A percentile compares a stretch with the other conserved stretches of the same genome.
These are phyloP conservation scores for Solanum piurae DNA, from an alignment of 257 asterid genomes.

Conservation along the genomic window DNA sequence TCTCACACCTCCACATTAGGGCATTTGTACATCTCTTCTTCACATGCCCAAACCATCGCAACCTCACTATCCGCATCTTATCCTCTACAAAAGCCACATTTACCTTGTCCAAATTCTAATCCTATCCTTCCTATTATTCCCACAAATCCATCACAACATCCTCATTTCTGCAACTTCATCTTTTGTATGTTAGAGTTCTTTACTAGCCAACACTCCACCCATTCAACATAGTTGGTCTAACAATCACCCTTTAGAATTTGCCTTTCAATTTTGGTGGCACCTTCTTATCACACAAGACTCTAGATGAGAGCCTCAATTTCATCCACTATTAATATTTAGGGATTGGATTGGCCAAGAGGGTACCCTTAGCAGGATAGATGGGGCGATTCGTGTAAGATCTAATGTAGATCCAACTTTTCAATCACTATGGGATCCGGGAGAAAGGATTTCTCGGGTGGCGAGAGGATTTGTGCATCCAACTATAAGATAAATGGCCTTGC, in stretches of 20 bases:
- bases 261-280: background rate
- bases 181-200: background rate
- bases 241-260: background rate
- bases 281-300: background rate
- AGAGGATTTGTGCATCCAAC: too few species aligned
- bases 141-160: background rate
- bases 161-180: background rate
- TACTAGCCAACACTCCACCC: background rate
- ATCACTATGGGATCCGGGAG: too few species aligned
- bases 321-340: background rate
- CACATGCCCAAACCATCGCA: background rate
- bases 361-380: background rate
- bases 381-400: too few species aligned
- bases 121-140: background rate
- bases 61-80: background rate
- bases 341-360: background rate
- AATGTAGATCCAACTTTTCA: too few species aligned
- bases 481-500: too few species aligned
- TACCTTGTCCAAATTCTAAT: background rate
- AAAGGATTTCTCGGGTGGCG: too few species aligned
- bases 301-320: background rate
- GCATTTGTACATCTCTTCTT: background rate
- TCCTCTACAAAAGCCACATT: background rate
- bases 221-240: background rate
- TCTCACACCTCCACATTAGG: background rate